Conservation (phyloP, 73 alveolate species). For the Paramecium sonneborni region DNA sequence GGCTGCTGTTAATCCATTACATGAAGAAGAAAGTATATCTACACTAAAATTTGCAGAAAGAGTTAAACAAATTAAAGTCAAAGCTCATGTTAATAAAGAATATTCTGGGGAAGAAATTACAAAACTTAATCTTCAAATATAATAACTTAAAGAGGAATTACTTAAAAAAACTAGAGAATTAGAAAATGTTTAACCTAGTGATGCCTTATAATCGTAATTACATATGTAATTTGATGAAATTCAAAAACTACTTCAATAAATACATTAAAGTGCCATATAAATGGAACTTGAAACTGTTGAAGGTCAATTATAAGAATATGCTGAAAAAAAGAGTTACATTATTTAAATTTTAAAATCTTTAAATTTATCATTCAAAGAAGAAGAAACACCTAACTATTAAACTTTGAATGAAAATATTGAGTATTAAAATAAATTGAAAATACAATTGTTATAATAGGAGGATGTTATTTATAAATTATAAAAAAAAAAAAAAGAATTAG, state of each 20-base stretch:
- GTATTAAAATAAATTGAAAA: neutral
- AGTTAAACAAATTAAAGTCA: slow-evolving; percentile 83
- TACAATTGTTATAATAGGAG: neutral
- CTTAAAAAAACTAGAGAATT: neutral
- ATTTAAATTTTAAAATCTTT: neutral
- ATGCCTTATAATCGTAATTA: neutral
- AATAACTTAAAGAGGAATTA: slow-evolving; percentile 39
- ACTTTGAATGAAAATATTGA: neutral
- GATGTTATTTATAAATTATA: neutral
- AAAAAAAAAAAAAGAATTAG: neutral
- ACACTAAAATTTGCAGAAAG: slow-evolving; percentile 94
- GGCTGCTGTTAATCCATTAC: slow-evolving; percentile 80
- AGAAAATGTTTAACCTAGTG: neutral
- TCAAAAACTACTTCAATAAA: neutral
- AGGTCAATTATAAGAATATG: neutral
- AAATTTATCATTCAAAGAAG: neutral
- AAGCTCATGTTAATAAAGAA: slow-evolving; percentile 86
- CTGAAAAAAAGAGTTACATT: neutral
- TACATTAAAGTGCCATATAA: neutral
- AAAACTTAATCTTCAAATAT: neutral
- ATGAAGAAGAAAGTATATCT: slow-evolving; percentile 87
- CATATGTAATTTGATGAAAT: slow-evolving; percentile 14
- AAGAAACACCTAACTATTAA: neutral
- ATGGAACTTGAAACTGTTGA: neutral
- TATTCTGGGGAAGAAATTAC: slow-evolving; percentile 70